phyloP scores from a whole-genome alignment of 345 rosid genomes.

The Toxicodendron radicans region DNA sequence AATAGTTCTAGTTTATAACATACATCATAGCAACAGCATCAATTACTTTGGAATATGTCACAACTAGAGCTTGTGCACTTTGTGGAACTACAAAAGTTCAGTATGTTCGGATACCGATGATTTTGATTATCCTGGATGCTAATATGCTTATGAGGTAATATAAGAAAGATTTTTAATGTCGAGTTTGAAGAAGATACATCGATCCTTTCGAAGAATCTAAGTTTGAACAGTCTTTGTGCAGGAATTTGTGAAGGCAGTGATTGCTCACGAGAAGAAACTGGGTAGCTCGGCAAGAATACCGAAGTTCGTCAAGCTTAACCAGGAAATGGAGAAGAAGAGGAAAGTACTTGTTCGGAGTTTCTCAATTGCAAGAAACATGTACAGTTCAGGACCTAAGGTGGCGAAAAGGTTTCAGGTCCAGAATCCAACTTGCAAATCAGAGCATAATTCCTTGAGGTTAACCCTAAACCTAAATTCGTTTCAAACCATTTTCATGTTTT shows the following conservation, averaged over 20 bases:
- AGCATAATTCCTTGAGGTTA: constrained; percentile 50
- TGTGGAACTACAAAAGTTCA: too few species aligned
- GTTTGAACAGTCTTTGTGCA: not conserved
- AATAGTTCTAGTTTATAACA: too few species aligned
- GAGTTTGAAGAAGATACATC: not conserved
- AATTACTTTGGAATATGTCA: too few species aligned
- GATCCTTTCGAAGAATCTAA: not conserved
- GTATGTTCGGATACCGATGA: constrained; percentile 48
- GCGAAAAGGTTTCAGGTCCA: constrained; percentile 24
- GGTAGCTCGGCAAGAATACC: constrained; percentile 12
- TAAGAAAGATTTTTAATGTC: too few species aligned
- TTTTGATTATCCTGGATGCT: constrained; percentile 60
- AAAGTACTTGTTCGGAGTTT: constrained; percentile 42
- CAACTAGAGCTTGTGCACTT: too few species aligned
- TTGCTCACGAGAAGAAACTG: constrained; percentile 43
- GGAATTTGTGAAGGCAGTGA: constrained; percentile 63
- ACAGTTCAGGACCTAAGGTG: constrained; percentile 21
- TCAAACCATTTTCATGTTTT: not conserved
- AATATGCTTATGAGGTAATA: constrained; percentile 49
- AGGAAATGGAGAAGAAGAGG: constrained; percentile 39
- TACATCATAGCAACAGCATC: too few species aligned
- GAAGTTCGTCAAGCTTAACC: constrained; percentile 25
- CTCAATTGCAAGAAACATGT: constrained; percentile 40
- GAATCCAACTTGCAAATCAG: constrained; percentile 38
- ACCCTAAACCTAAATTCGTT: not conserved